phyloP scores from a whole-genome alignment of 805 yeast species.

The Candida vartiovaarae region DNA sequence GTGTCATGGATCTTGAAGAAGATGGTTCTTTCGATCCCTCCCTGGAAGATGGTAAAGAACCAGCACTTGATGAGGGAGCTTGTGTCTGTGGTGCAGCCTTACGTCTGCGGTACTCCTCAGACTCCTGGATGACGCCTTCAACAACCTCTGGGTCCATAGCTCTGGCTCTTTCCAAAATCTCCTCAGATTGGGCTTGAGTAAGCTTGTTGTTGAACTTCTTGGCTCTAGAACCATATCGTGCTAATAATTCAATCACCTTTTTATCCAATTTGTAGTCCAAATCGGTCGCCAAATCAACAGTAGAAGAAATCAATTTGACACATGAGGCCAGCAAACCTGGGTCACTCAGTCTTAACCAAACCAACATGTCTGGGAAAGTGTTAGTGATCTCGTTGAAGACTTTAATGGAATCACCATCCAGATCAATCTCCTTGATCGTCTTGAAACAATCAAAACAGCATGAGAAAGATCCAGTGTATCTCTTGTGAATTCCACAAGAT shows the following conservation, averaged over 20 bases:
- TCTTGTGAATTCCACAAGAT: conserved; percentile 74
- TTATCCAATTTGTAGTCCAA: conserved; percentile 44
- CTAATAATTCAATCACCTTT: conserved; percentile 46
- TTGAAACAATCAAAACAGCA: conserved; percentile 55
- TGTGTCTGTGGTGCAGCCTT: conserved; percentile 8
- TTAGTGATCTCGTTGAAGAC: conserved; percentile 49
- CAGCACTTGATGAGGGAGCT: background rate
- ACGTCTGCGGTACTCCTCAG: conserved; percentile 30
- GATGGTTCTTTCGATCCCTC: background rate
- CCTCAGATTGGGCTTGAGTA: conserved; percentile 56
- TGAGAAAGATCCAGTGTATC: conserved; percentile 79
- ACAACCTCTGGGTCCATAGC: conserved; percentile 48
- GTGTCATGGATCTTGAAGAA: conserved; percentile 16
- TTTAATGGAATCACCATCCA: conserved; percentile 19
- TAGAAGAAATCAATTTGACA: conserved; percentile 58
- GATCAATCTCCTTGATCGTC: conserved; percentile 29
- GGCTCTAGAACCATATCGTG: conserved; percentile 58
- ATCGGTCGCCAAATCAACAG: conserved; percentile 58
- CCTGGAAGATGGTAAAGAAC: conserved; percentile 1
- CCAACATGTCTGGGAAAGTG: conserved; percentile 62
- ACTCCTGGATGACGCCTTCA: conserved; percentile 39
- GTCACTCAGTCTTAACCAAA: conserved; percentile 82
- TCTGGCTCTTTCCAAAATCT: conserved; percentile 55
- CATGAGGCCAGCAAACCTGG: conserved; percentile 64
- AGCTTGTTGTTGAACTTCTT: conserved; percentile 65